Base-by-base conservation (phyloP, 1,139 yeast genomes). In the Geotrichum australiense region DNA sequence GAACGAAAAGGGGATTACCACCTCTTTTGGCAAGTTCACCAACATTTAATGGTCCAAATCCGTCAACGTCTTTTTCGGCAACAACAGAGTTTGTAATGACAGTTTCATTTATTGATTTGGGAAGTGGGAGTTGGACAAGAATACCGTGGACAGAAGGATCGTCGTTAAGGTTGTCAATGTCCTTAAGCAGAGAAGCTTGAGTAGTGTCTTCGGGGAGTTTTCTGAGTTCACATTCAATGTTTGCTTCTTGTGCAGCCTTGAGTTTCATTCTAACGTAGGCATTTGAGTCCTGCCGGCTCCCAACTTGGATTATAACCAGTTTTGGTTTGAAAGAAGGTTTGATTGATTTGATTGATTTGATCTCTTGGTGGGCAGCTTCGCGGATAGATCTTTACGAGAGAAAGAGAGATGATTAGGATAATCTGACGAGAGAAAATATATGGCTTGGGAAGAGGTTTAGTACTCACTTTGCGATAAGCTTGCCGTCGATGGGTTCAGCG, bases 251-350 rank as follows among this genome's bases (percentile, higher is more conserved):
- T 31, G 96, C 95, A 15, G 97, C 96, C 68, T 82, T 86, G 55
- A 84, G 70, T 68, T 91, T 91, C 97, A 89, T 89, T 55, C 80
- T 77, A 46, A 91, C 96, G 63, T 91, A 91, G 19, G 96, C 83
- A 41, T 85, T 70, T 5, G 96, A 86, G 61, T 91, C 98, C 35
- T 83, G 87, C 56, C 97, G 75, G 35, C 69, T 73, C 43, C 97
- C 97, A 14, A 91, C 94, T 65, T 93, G 98, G 53, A 91, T 71
- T 54, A 91, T 89, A 40, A 83, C 73, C 59, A 93, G 70, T 44
- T 74, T 73, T 21, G 98, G 96, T 53, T 70, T 69, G 68, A 87
- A 89, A 41, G 69, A 71, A 19, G 78, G 69, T 53, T 72, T 70
- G 46, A 65, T 62, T 15, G 67, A 53, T 58, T 77, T 77, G 51